phyloP scores from a whole-genome alignment of 78 protist species.

The slime mould (Dictyostelium discoideum) region DNA sequence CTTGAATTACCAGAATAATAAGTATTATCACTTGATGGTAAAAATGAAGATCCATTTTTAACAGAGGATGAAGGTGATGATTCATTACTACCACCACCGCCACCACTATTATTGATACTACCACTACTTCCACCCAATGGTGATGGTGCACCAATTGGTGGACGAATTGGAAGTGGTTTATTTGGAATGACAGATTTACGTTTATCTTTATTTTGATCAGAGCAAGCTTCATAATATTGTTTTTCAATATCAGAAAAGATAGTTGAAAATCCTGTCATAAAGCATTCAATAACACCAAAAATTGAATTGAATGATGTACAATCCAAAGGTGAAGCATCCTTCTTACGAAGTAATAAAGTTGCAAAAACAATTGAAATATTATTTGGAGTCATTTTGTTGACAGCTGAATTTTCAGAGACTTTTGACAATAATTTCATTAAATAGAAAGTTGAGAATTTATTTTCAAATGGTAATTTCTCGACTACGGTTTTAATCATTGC shows the following conservation, averaged over 20 bases:
- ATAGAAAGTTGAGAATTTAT: slow-evolving; percentile 46
- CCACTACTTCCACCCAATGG: neutral
- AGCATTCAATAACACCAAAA: slow-evolving; percentile 50
- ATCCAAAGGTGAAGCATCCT: slow-evolving; percentile 66
- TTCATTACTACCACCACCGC: neutral
- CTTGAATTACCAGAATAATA: neutral
- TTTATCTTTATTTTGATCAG: neutral
- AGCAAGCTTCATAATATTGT: neutral
- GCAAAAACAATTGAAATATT: slow-evolving; percentile 82
- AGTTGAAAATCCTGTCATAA: slow-evolving; percentile 63
- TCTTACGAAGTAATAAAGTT: slow-evolving; percentile 54
- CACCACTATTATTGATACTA: neutral
- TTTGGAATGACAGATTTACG: slow-evolving; percentile 42
- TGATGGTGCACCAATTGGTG: neutral
- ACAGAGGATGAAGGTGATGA: neutral
- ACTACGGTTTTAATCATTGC: neutral
- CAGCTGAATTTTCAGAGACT: slow-evolving; percentile 42
- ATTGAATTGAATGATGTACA: slow-evolving; percentile 65
- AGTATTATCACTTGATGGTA: neutral
- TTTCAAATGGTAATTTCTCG: slow-evolving; percentile 32
- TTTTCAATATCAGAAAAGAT: slow-evolving; percentile 34
- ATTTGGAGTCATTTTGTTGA: slow-evolving; percentile 83
- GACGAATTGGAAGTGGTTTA: slow-evolving; percentile 45
- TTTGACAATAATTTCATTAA: slow-evolving; percentile 68
- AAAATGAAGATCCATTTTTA: neutral